Conservation (phyloP, 139 green algal genomes). For the Dunaliella sp. region DNA sequence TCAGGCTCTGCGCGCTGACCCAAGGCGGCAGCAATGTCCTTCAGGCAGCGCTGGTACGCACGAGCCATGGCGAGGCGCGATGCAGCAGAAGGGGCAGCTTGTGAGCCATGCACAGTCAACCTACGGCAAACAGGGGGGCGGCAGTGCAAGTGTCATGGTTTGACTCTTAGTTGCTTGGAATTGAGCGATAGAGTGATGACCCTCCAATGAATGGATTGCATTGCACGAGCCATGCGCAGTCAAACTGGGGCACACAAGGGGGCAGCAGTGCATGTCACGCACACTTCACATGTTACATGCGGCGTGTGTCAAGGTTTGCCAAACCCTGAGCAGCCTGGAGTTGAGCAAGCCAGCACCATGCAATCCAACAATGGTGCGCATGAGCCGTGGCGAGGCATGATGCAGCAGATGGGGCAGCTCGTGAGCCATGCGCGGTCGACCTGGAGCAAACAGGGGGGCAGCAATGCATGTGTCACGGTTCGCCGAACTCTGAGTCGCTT, state of each 20-base stretch:
- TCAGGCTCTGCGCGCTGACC: neutral
- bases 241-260: too few relatives aligned
- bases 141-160: neutral
- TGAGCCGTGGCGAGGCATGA: neutral
- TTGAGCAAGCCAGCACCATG: too few relatives aligned
- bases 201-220: too few relatives aligned
- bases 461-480: neutral
- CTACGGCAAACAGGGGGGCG: too few relatives aligned
- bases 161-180: neutral
- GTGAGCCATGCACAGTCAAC: conserved; percentile 2
- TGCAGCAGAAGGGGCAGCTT: neutral
- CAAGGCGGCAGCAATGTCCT: neutral
- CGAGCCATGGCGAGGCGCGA: neutral
- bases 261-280: too few relatives aligned
- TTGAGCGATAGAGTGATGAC: too few relatives aligned
- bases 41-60: neutral
- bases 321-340: too few relatives aligned
- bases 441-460: too few relatives aligned
- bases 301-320: too few relatives aligned
- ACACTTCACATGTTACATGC: too few relatives aligned
- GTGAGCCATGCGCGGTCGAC: conserved; percentile 2
- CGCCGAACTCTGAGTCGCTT: too few relatives aligned
- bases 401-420: neutral
- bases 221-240: too few relatives aligned
- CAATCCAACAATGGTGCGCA: neutral